Conservation (phyloP, 202 grass and related monocot species). For the Eragrostis tef region DNA sequence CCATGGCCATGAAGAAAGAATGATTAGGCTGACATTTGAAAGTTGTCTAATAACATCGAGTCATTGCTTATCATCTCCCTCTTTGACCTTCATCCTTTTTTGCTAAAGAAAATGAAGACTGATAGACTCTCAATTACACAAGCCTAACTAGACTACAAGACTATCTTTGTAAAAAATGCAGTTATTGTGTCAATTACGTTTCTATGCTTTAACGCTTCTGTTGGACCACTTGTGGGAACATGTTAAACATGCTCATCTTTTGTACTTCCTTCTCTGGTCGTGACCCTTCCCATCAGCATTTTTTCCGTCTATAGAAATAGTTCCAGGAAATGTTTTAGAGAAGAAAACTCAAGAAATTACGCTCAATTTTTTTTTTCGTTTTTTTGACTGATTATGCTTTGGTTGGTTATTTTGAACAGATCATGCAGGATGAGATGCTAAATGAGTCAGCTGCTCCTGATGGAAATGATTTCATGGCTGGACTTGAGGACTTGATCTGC, state of each 20-base stretch:
- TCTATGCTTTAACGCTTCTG: neutral
- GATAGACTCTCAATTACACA: neutral
- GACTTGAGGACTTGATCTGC: constrained; percentile 67
- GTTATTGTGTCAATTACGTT: neutral
- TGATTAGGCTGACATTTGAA: neutral
- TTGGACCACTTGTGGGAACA: neutral
- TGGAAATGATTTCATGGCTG: constrained; percentile 64
- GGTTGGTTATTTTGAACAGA: constrained; percentile 47
- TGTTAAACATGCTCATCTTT: neutral
- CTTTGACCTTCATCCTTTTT: neutral
- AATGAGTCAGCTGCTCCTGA: constrained; percentile 46
- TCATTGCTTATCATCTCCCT: neutral
- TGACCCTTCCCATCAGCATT: neutral
- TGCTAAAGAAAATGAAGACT: neutral
- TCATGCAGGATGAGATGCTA: constrained; percentile 53
- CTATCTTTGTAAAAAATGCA: neutral
- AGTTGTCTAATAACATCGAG: neutral
- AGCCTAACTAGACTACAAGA: too few species aligned
- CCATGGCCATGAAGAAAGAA: neutral
- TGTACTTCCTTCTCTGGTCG: constrained; percentile 2
- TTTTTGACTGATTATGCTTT: constrained; percentile 22
- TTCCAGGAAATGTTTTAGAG: neutral
- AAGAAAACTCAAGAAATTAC: neutral
- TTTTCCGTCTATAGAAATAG: neutral
- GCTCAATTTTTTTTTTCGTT: neutral